Evolutionary conservation across 164 flowering plant species (phyloP), one percentile per base, ranked within the genome.

Genomic region (Taxillus chinensis): DNA sequence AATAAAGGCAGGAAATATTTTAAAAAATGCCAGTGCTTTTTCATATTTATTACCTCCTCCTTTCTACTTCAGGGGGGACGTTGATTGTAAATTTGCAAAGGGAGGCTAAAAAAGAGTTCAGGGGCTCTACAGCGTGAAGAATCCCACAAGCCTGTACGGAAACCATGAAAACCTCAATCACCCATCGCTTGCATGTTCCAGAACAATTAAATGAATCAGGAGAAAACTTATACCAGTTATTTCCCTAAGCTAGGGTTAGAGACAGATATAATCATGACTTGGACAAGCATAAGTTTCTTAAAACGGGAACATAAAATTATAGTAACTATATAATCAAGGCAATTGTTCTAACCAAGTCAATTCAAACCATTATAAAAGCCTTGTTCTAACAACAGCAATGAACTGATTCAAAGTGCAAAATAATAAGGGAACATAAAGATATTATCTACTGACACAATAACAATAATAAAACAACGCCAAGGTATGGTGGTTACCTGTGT

Each of bases 81-180:
- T 67, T 80, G 68, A 95, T 83, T 0, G 99, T 95, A 71, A 95
- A 95, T 75, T 90, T 95, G 90, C 99, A 95, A 57, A 95, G 90
- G 46, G 99, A 95, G 27, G 99, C 96, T 52, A 95, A 82, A 72
- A 89, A 95, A 41, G 97, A 85, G 64, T 95, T 90, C 41, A 95
- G 76, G 49, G 99, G 99, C 70, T 91, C 97, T 41, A 87, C 84
- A 57, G 89, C 86, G 73, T 68, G 90, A 69, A 95, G 99, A 68
- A 95, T 86, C 46, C 99, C 99, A 71, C 99, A 95, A 39, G 97
- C 96, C 99, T 90, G 85, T 9, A 50, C 40, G 71, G 37, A 39
- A 53, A 41, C 43, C 17, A 61, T 7, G 58, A 11, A 73, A 51
- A 67, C 10, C 13, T 59, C 48, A 41, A 57, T 46, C 15, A 45